A percentile compares a stretch with the other conserved stretches of the same genome.
Evolutionary conservation across 192 early-diverging fungal species (phyloP).

Genomic region (Coemansia erecta): DNA sequence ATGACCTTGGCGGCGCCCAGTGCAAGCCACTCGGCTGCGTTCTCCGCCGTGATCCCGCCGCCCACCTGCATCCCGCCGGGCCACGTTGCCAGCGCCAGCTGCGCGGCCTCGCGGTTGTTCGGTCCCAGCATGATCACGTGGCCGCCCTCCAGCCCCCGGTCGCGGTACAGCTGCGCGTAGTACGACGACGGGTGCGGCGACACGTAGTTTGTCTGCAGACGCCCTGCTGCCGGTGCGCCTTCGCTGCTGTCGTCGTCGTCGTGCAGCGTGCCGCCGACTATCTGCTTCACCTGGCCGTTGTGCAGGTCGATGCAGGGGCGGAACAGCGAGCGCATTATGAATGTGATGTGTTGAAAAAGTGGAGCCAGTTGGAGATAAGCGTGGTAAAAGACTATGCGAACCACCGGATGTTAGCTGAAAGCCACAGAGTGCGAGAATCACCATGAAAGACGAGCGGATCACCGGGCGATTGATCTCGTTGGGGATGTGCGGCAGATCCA

Average conservation of each 20-base stretch:
- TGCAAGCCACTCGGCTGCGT: conserved; percentile 85
- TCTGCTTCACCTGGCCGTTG: conserved; percentile 96
- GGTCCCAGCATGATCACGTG: conserved; percentile 96
- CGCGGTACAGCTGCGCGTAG: conserved; percentile 80
- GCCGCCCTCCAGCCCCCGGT: conserved; percentile 71
- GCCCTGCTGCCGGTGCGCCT: conserved; percentile 23
- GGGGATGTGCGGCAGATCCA: not conserved
- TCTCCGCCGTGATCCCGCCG: conserved; percentile 86
- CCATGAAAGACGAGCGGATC: not conserved
- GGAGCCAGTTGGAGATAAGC: not conserved
- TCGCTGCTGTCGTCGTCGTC: conserved; percentile 60
- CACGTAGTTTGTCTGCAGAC: conserved; percentile 90
- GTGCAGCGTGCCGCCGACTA: conserved; percentile 90
- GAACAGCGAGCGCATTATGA: conserved; percentile 66
- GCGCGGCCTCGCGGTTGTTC: conserved; percentile 82
- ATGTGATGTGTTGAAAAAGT: not conserved
- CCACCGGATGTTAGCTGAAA: too few relatives aligned
- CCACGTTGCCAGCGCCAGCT: conserved; percentile 79
- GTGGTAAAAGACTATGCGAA: too few relatives aligned
- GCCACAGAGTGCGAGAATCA: too few relatives aligned
- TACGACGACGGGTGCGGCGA: conserved; percentile 75
- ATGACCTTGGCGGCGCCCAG: conserved; percentile 92
- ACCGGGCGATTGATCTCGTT: conserved; percentile 1
- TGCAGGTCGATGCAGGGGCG: conserved; percentile 99
- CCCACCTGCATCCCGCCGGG: conserved; percentile 89